Evolutionary conservation across 1,284 basidiomycete species (phyloP).

Genomic region (Neonothopanus nambi): DNA sequence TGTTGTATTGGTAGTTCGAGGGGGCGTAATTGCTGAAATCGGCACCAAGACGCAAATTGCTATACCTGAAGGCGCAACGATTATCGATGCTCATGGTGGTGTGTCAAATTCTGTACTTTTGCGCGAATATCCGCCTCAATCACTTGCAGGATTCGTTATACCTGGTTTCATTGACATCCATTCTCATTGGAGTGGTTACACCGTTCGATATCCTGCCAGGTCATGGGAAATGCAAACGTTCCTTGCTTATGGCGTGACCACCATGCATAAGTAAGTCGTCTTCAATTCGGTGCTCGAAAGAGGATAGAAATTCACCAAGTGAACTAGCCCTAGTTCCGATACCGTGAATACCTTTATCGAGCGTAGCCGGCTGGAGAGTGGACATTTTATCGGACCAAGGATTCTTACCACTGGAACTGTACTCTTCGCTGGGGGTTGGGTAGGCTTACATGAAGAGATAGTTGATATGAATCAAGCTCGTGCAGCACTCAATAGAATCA

Average conservation of each 20-base stretch:
- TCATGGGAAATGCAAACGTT: conserved; percentile 77
- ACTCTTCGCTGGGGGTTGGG: conserved; percentile 61
- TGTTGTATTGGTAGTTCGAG: conserved; percentile 51
- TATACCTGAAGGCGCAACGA: conserved; percentile 45
- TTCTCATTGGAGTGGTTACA: conserved; percentile 67
- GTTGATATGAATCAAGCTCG: conserved; percentile 59
- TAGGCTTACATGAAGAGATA: conserved; percentile 61
- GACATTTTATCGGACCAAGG: conserved; percentile 64
- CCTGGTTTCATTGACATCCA: conserved; percentile 77
- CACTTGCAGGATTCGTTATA: conserved; percentile 53
- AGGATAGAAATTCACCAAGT: background rate
- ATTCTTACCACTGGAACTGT: conserved; percentile 68
- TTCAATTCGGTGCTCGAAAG: background rate
- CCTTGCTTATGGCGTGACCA: conserved; percentile 76
- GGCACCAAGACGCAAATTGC: conserved; percentile 39
- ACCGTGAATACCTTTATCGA: conserved; percentile 63
- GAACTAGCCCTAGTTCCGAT: conserved; percentile 58
- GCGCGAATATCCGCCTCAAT: background rate
- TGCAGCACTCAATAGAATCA: conserved; percentile 65
- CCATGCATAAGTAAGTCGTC: conserved; percentile 64
- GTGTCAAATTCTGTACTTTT: conserved; percentile 22
- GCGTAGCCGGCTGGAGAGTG: conserved; percentile 65
- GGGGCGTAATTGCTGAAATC: conserved; percentile 56
- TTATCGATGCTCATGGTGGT: conserved; percentile 65
- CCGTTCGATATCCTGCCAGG: conserved; percentile 51